A percentile compares a stretch with the other conserved stretches of the same genome.
Evolutionary conservation across 2,329 filamentous ascomycete genomes (phyloP).

Genomic region (Aschersonia sp.): DNA sequence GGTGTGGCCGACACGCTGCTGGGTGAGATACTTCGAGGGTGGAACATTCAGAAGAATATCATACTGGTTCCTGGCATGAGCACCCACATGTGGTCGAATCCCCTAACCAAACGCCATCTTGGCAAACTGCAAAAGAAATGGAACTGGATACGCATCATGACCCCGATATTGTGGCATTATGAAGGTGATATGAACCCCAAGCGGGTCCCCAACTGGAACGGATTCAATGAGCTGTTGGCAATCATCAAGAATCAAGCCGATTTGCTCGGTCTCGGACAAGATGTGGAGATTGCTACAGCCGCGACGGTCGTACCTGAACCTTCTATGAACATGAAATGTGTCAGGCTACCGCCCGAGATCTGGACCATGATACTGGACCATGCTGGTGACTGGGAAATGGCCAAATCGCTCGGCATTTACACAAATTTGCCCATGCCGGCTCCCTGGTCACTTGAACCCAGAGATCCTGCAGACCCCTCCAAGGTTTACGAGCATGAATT

Average conservation of each 20-base stretch:
- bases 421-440: slow-evolving; percentile 58
- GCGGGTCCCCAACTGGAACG: slow-evolving; percentile 44
- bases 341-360: slow-evolving; percentile 62
- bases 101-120: slow-evolving; percentile 75
- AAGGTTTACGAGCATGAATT: slow-evolving; percentile 63
- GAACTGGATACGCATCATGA: slow-evolving; percentile 73
- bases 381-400: slow-evolving; percentile 80
- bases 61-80: slow-evolving; percentile 83
- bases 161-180: slow-evolving; percentile 73
- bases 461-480: slow-evolving; percentile 46
- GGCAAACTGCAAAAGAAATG: slow-evolving; percentile 71
- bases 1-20: slow-evolving; percentile 71
- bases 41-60: slow-evolving; percentile 77
- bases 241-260: slow-evolving; percentile 67
- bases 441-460: slow-evolving; percentile 51
- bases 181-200: slow-evolving; percentile 36
- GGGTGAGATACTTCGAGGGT: slow-evolving; percentile 67
- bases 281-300: slow-evolving; percentile 42
- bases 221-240: slow-evolving; percentile 55
- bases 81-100: slow-evolving; percentile 76
- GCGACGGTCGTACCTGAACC: slow-evolving; percentile 19
- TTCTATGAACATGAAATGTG: slow-evolving; percentile 18
- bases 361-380: slow-evolving; percentile 82
- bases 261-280: slow-evolving; percentile 57
- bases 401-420: slow-evolving; percentile 66